Conservation (phyloP, 2,329 filamentous ascomycete species). For the Fusarium subglutinans region DNA sequence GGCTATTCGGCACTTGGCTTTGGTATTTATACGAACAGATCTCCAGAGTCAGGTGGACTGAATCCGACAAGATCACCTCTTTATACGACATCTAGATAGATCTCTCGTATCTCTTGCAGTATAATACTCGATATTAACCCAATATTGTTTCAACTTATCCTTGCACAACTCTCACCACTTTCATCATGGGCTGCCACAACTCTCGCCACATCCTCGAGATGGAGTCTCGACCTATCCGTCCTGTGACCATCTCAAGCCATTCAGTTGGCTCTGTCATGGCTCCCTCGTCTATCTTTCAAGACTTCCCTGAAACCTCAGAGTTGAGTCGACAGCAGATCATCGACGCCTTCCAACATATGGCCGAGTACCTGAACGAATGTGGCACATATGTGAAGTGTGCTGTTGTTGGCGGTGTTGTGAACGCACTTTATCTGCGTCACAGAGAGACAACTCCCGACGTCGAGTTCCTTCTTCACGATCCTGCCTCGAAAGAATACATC, state of each 20-base stretch:
- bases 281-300: slow-evolving; percentile 26
- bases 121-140: background rate
- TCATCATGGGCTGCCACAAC: slow-evolving; percentile 33
- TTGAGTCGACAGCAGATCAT: slow-evolving; percentile 20
- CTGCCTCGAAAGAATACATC: slow-evolving; percentile 14
- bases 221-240: slow-evolving; percentile 30
- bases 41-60: slow-evolving; percentile 8
- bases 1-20: background rate
- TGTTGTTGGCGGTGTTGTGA: slow-evolving; percentile 34
- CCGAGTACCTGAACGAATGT: slow-evolving; percentile 32
- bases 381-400: slow-evolving; percentile 19
- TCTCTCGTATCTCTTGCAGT: background rate
- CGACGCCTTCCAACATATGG: slow-evolving; percentile 32
- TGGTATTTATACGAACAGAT: slow-evolving; percentile 25
- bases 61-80: slow-evolving; percentile 2
- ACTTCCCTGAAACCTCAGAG: slow-evolving; percentile 23
- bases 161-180: background rate
- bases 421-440: slow-evolving; percentile 31
- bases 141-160: background rate
- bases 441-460: slow-evolving; percentile 34
- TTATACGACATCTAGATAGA: slow-evolving; percentile 3
- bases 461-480: slow-evolving; percentile 32
- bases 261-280: slow-evolving; percentile 29
- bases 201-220: slow-evolving; percentile 30
- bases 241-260: slow-evolving; percentile 28